These are phyloP conservation scores for Helianthus tuberosus DNA, from an alignment of 129 eudicot genomes.

Conservation along the genomic window DNA sequence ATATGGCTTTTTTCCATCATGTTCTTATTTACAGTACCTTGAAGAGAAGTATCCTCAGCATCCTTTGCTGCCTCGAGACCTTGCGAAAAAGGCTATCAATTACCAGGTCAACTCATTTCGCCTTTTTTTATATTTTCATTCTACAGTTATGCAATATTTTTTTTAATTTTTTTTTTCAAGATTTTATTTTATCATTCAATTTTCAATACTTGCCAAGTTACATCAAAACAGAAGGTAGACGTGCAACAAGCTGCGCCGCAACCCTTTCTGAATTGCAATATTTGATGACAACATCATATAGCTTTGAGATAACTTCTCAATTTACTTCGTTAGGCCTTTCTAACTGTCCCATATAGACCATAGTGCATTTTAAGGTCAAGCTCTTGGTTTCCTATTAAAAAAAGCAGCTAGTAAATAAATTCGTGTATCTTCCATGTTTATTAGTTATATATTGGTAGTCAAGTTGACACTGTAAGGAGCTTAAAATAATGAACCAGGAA, in stretches of 20 bases:
- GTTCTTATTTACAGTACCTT: slow-evolving; percentile 54
- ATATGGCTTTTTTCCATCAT: slow-evolving; percentile 1
- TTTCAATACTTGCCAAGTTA: too few species aligned
- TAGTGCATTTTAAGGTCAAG: not conserved
- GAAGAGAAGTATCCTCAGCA: slow-evolving; percentile 93
- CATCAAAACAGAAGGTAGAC: too few species aligned
- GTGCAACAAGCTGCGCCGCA: too few species aligned
- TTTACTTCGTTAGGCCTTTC: not conserved
- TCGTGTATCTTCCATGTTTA: not conserved
- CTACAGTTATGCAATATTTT: not conserved
- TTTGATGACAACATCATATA: slow-evolving; percentile 9
- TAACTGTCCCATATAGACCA: not conserved
- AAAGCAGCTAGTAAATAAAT: not conserved
- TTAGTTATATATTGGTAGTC: not conserved
- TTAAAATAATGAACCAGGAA: not conserved
- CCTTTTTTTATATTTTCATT: slow-evolving; percentile 4
- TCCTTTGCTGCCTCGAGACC: slow-evolving; percentile 76
- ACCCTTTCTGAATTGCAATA: too few species aligned
- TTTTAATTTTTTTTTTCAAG: too few species aligned
- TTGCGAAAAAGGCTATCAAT: slow-evolving; percentile 71
- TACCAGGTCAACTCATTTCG: slow-evolving; percentile 60
- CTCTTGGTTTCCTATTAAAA: not conserved
- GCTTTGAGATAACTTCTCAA: not conserved
- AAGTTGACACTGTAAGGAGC: not conserved
- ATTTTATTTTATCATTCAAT: too few species aligned